Evolutionary conservation across 768 basidiomycete species (phyloP), one percentile per base, ranked within the genome.

Genomic region (Boletus eberwhitei): DNA sequence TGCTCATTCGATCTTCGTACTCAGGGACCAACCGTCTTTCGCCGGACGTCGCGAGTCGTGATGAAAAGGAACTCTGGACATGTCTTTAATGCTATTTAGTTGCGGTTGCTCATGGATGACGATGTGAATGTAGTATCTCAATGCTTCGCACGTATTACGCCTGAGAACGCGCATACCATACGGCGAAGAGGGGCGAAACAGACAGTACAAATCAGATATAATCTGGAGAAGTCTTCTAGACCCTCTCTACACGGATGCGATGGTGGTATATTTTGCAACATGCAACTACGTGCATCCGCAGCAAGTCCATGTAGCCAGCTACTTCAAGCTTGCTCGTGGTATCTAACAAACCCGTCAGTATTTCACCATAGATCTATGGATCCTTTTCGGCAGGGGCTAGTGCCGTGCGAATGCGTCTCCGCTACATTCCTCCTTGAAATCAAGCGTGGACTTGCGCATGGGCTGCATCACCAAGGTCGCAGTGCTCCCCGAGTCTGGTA

Each of bases 241-340:
- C 29, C 29, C 12, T 19, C 17, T 43, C 29, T 55, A 48, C 59
- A 48, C 7, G 32, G 46, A 31, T 41, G 46, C 26, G 35, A 53
- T 43, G 48, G 57, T 22, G 38, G 4, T 44, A 52, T 53, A 55
- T 52, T 37, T 32, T 29, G 36, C 40, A 39, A 39, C 29, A 44
- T 32, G 36, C 63, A 53, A 52, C 35, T 52, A 48, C 39, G 53
- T 50, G 54, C 50, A 48, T 48, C 37, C 44, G 39, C 41, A 54
- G 46, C 59, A 61, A 61, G 60, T 57, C 54, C 58, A 42, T 52
- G 71, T 72, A 72, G 69, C 69, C 71, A 53, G 69, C 69, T 71
- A 71, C 69, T 22, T 51, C 52, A 24, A 59, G 45, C 57, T 61
- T 66, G 66, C 55, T 40, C 32, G 51, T 51, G 51, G 45, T 55